Evolutionary conservation across 345 rosid genomes (phyloP), one percentile per base, ranked within the genome.

Genomic region (Isatis tinctoria): DNA sequence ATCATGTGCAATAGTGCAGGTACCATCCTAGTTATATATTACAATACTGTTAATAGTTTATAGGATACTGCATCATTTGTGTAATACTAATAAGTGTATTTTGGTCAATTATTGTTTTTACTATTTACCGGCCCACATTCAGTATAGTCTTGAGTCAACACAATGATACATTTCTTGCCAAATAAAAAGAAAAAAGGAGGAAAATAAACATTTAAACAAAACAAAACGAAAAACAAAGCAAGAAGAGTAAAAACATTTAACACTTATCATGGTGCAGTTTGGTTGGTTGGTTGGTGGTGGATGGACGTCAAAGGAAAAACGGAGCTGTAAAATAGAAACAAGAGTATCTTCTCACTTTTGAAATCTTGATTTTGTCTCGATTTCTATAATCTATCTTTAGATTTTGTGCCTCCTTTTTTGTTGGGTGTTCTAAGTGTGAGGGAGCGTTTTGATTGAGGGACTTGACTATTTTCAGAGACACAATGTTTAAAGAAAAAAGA

Each of bases 391-490:
- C 79, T 75, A 60, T 52, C 74, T 75, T 60, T 68, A 75, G 79
- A 75, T 75, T 68, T 51, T 62, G 74, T 75, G 63, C 40, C 48
- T 60, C 32, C 33, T 26, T 39, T 40, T 44, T 36, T 45, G n/a
- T 64, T 71, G 66, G 65, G 65, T 74, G 75, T 70, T 67, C 63
- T 60, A 75, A 67, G 74, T 75, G 68, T 60, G 30, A 75, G 74
- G 74, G 79, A 75, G 74, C 79, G 79, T 68, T 75, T 75, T 75
- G 69, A 75, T 75, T 75, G 78, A 59, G 48, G 56, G 77, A 73
- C 59, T 65, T 74, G 66, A 74, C 77, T 56, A 74, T 65, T 54
- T 63, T 63, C 54, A 30, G 53, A 45, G 33, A 30, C 17, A 28
- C 69, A 57, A 39, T 47, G 40, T 57, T 40, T 37, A 41, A 63